Base-by-base conservation (phyloP, 1,139 yeast species). In the Yamadazyma sp. region DNA sequence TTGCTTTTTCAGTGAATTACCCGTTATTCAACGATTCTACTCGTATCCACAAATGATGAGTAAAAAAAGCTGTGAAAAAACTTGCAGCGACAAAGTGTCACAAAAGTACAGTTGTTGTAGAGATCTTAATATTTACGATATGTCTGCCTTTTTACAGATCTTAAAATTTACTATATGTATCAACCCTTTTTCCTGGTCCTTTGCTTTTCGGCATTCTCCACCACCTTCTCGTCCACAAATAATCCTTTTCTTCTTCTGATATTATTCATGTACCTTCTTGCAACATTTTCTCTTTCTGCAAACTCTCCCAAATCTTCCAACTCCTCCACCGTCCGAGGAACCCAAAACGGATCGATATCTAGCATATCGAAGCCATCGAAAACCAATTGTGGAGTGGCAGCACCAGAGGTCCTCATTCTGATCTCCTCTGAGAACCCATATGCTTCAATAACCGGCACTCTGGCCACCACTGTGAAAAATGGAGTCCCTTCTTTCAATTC, bases 401-500 rank as follows among this genome's bases (percentile, higher is more conserved):
- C 95, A 39, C 99, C 99, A 1, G 96, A 86, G 0, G 98, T 90
- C 51, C 80, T 79, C 64, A 89, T 92, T 44, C 98, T 74, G 34
- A 94, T 87, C 50, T 92, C 97, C 52, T 92, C 97, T 36, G 96
- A 82, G 53, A 94, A 89, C 2, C 98, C 98, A 68, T 92, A 90
- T 1, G 97, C 96, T 58, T 92, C 97, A 11, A 87, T 85, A 12
- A 94, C 97, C 0, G 99, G 98, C 26, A 94, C 70, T 40, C 81
- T 68, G 0, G 98, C 96, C 20, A 75, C 80, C 43, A 94, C 80
- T 14, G 88, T 86, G 70, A 90, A 94, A 53, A 92, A 89, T 18
- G 97, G 96, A 0, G 98, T 92, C 11, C 98, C 98, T 58, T 94
- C 98, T 54, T 90, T 89, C 90, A 92, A 82, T 57, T 92, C 98